These are phyloP conservation scores for Fusarium decemcellulare DNA, from an alignment of 2,329 filamentous ascomycete genomes.

Conservation along the genomic window DNA sequence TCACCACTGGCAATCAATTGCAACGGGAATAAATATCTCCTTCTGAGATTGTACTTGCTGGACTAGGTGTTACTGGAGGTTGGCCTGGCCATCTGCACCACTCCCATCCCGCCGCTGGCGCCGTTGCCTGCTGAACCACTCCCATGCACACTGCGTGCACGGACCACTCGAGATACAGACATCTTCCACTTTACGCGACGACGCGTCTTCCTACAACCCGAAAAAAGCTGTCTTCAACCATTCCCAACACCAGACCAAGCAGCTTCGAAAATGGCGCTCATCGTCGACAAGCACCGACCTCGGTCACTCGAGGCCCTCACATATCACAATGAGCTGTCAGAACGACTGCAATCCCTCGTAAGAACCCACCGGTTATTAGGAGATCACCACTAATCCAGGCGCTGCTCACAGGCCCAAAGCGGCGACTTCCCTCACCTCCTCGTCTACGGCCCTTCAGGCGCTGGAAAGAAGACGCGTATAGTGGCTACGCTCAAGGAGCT, in stretches of 20 bases:
- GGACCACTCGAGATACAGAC: conserved; percentile 33
- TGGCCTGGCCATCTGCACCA: no score
- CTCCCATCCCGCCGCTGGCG: neutral
- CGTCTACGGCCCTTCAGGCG: conserved; percentile 95
- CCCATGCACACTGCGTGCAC: conserved; percentile 27
- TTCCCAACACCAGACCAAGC: conserved; percentile 25
- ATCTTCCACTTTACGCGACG: conserved; percentile 56
- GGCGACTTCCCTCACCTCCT: conserved; percentile 98
- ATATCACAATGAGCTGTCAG: conserved; percentile 91
- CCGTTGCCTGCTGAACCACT: conserved; percentile 36
- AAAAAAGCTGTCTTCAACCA: conserved; percentile 43
- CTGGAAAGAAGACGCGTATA: conserved; percentile 97
- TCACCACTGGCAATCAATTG: no score
- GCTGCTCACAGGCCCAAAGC: conserved; percentile 82
- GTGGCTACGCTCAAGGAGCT: conserved; percentile 96
- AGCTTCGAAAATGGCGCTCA: conserved; percentile 70
- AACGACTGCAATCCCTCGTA: conserved; percentile 88
- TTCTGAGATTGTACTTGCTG: no score
- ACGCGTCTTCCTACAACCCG: conserved; percentile 50
- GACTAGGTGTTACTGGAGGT: no score
- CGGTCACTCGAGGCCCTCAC: conserved; percentile 83
- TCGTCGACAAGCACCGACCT: conserved; percentile 81
- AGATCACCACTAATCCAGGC: conserved; percentile 16
- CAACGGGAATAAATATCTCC: no score
- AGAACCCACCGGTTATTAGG: conserved; percentile 62